Percentiles rank a stretch among this genome's conserved stretches.
These are phyloP conservation scores for Vachellia collinsii DNA, from an alignment of 306 rosid genomes.

Conservation along the genomic window DNA sequence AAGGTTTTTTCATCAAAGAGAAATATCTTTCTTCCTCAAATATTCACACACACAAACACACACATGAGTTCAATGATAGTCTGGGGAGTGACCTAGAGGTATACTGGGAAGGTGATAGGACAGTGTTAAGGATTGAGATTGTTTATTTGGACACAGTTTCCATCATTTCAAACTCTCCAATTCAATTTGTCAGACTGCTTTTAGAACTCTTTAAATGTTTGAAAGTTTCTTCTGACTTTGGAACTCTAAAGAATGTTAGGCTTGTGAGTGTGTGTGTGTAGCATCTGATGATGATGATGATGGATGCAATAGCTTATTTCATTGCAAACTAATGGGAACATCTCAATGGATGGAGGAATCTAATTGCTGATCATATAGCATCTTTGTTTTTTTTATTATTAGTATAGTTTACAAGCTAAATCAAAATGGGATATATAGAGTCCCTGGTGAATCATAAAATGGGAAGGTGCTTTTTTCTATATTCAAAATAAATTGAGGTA, in stretches of 20 bases:
- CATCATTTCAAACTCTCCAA: neutral
- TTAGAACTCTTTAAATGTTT: neutral
- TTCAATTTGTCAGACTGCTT: neutral
- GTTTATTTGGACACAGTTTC: neutral
- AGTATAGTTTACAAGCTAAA: neutral
- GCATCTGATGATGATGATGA: neutral
- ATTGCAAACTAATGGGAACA: neutral
- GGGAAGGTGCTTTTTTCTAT: neutral
- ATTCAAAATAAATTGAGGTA: neutral
- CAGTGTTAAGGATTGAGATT: neutral
- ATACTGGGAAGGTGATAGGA: neutral
- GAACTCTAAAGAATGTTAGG: neutral
- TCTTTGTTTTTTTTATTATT: neutral
- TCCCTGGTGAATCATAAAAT: neutral
- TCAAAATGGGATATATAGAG: neutral
- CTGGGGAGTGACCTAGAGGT: neutral
- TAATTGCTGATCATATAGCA: neutral
- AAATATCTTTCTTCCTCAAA: neutral
- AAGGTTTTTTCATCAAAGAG: neutral
- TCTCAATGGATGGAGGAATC: neutral
- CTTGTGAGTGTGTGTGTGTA: no score
- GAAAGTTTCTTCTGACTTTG: neutral
- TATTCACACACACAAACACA: no score
- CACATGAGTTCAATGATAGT: neutral
- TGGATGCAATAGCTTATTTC: neutral